Evolutionary conservation across 2,329 filamentous ascomycete species (phyloP), one percentile per base, ranked within the genome.

Genomic region (Didymella arachidicola): DNA sequence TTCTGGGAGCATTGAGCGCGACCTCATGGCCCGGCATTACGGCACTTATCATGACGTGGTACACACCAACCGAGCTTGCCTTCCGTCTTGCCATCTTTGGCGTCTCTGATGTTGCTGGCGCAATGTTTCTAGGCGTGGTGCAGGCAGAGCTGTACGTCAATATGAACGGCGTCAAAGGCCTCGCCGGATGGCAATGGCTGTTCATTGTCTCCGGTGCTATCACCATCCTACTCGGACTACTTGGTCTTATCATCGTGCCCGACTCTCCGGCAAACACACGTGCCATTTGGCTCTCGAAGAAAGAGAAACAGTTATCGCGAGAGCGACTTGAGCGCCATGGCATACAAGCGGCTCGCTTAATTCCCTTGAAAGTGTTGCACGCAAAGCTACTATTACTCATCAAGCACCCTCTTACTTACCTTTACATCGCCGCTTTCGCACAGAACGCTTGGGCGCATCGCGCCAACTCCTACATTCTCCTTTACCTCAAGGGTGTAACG

Each of bases 391-490:
- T 44, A 3, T 18, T 57, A 2, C 50, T 60, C 18, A 38, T 50
- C 32, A 57, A 22, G 47, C 58, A 62, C 26, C 49, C 57, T 8
- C 22, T 62, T 6, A 60, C 53, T 4, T 62, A 59, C 26, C 29
- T 62, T 3, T 60, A 53, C 38, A 60, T 62, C 12, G 43, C 50
- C 1, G 57, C 60, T 10, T 62, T 57, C 32, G 49, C 54, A 10
- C 60, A 59, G 18, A 57, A 62, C 22, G 60, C 57, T 7, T 62
- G 60, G 57, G 47, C 53, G n/a, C 57, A 62, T 30, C 60, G 60
- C 16, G 60, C 57, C 14, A 60, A 60, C 50, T 57, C 60, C 1
- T 62, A 60, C 30, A 60, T 62, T 16, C 53, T 62, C 0, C 57
- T 62, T 1, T 62, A 62, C 27, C 57, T 60, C 7, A 62, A 60